These are phyloP conservation scores for Aspergillus carbonarius DNA, from an alignment of 2,329 filamentous ascomycete species.

Conservation along the genomic window DNA sequence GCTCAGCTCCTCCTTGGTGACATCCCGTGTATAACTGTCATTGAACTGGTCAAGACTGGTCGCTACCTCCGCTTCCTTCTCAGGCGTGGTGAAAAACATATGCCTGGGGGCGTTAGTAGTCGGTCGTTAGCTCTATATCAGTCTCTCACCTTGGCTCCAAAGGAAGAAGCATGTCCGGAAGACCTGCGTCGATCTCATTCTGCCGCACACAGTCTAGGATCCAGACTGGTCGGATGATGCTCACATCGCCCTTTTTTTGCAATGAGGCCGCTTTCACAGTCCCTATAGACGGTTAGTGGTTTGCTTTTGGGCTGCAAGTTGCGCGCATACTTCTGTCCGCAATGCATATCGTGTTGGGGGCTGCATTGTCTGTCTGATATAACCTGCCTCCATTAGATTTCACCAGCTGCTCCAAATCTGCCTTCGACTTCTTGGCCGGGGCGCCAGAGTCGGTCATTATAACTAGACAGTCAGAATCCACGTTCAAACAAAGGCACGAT, in stretches of 20 bases:
- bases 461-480: constrained; percentile 33
- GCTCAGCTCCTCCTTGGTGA: constrained; percentile 62
- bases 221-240: constrained; percentile 80
- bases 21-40: constrained; percentile 78
- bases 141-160: constrained; percentile 52
- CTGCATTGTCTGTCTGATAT: constrained; percentile 68
- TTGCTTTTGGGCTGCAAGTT: background rate
- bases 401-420: constrained; percentile 74
- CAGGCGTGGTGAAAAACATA: constrained; percentile 67
- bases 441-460: constrained; percentile 73
- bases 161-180: constrained; percentile 62
- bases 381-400: constrained; percentile 80
- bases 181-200: constrained; percentile 54
- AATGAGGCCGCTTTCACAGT: constrained; percentile 80
- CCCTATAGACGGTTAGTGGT: constrained; percentile 30
- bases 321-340: constrained; percentile 67
- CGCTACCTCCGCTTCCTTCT: constrained; percentile 54
- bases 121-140: constrained; percentile 33
- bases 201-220: constrained; percentile 74
- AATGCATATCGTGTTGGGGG: constrained; percentile 66
- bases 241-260: constrained; percentile 67
- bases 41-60: constrained; percentile 71
- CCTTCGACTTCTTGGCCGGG: constrained; percentile 72
- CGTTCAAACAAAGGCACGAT: constrained; percentile 1
- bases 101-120: constrained; percentile 51